Evolutionary conservation across 2,329 filamentous ascomycete species (phyloP).

Genomic region (Teratosphaeria gauchensis): DNA sequence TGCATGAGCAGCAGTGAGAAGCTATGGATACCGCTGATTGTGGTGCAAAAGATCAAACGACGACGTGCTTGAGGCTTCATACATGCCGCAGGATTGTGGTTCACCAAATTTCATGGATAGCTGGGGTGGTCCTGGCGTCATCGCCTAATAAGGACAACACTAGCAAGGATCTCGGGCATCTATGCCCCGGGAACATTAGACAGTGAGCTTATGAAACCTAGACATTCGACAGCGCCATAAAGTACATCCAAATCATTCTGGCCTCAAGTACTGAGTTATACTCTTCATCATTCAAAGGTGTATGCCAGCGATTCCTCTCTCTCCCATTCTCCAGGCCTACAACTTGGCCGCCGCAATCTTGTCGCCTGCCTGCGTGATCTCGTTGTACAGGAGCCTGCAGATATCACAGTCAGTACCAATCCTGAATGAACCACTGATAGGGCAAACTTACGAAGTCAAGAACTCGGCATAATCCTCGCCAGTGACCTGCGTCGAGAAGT

Average conservation of each 20-base stretch:
- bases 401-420: slow-evolving; percentile 7
- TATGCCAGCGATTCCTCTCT: background rate
- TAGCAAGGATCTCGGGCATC: too few species aligned
- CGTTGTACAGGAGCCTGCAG: slow-evolving; percentile 68
- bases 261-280: background rate
- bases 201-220: too few species aligned
- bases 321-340: slow-evolving; percentile 7
- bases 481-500: slow-evolving; percentile 86
- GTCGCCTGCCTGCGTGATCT: slow-evolving; percentile 66
- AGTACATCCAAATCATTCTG: background rate
- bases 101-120: too few species aligned
- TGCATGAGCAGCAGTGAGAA: too few species aligned
- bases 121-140: too few species aligned
- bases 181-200: too few species aligned
- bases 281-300: background rate
- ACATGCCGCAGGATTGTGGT: too few species aligned
- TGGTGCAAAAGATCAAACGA: too few species aligned
- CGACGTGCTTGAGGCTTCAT: too few species aligned
- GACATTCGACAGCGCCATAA: background rate
- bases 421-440: slow-evolving; percentile 5
- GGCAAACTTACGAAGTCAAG: slow-evolving; percentile 61
- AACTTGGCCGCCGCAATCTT: slow-evolving; percentile 46
- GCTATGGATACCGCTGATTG: too few species aligned
- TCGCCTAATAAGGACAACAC: too few species aligned
- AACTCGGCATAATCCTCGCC: slow-evolving; percentile 98